These are phyloP conservation scores for Gynostemma pentaphyllum DNA, from an alignment of 306 rosid species.

Conservation along the genomic window DNA sequence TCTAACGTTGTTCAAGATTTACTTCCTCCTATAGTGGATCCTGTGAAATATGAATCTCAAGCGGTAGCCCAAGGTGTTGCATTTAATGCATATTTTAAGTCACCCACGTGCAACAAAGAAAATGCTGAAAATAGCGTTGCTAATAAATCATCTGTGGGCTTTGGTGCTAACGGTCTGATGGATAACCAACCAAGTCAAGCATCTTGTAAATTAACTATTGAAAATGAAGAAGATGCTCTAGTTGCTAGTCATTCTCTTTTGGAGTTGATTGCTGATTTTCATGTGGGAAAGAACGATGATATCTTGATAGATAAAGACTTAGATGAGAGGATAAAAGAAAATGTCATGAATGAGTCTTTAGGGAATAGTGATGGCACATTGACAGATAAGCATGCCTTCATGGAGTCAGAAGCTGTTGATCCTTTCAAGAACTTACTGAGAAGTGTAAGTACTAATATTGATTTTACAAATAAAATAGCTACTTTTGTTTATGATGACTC, in stretches of 20 bases:
- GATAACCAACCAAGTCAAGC: constrained; percentile 19
- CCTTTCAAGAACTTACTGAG: background rate
- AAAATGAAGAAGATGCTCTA: constrained; percentile 9
- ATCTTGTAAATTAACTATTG: constrained; percentile 9
- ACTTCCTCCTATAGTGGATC: constrained; percentile 25
- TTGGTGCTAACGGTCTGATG: constrained; percentile 18
- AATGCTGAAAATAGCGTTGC: constrained; percentile 13
- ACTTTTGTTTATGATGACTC: background rate
- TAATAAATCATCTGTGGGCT: constrained; percentile 17
- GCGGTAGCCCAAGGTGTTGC: constrained; percentile 11
- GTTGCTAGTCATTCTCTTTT: constrained; percentile 14
- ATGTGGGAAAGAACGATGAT: constrained; percentile 18
- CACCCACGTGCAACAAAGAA: constrained; percentile 19
- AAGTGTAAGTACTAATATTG: background rate
- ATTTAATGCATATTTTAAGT: constrained; percentile 13
- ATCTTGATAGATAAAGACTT: constrained; percentile 16
- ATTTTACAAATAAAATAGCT: background rate
- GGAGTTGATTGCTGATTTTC: constrained; percentile 16
- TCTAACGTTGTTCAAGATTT: constrained; percentile 56
- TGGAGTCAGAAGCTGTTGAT: background rate
- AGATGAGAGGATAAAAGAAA: background rate
- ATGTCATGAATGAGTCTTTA: background rate
- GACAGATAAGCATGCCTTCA: background rate
- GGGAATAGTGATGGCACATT: background rate
- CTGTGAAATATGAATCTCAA: constrained; percentile 27